phyloP scores from a whole-genome alignment of 1,284 basidiomycete genomes.

The Rhizopogon parksii region DNA sequence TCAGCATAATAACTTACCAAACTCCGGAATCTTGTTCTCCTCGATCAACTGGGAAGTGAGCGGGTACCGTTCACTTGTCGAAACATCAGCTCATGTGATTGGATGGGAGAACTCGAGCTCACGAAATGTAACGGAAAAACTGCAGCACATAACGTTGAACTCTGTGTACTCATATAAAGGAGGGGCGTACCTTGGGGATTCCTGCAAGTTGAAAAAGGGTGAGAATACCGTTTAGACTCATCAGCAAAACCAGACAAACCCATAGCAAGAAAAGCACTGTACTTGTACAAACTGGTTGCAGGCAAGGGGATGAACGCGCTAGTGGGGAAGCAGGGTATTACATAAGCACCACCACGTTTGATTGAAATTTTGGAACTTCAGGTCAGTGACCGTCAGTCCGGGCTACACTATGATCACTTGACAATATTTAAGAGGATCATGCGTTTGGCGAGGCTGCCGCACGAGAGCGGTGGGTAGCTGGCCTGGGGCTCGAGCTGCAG shows the following conservation, averaged over 20 bases:
- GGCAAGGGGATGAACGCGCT: background rate
- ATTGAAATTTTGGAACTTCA: too few relatives aligned
- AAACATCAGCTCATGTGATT: constrained; percentile 3
- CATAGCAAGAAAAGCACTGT: background rate
- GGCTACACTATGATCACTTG: too few relatives aligned
- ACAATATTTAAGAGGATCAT: too few relatives aligned
- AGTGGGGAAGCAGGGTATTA: background rate
- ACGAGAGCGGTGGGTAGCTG: too few relatives aligned
- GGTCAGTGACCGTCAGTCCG: too few relatives aligned
- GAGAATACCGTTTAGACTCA: constrained; percentile 7
- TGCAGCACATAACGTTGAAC: constrained; percentile 21
- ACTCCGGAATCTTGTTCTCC: constrained; percentile 96
- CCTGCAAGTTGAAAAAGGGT: constrained; percentile 30
- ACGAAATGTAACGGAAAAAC: constrained; percentile 86
- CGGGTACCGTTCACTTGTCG: constrained; percentile 82
- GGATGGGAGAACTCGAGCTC: constrained; percentile 24
- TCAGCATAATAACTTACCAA: constrained; percentile 42
- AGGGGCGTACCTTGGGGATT: constrained; percentile 59
- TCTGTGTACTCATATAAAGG: constrained; percentile 31
- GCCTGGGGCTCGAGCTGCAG: too few relatives aligned
- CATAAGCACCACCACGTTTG: background rate
- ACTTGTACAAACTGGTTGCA: too few relatives aligned
- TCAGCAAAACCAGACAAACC: background rate
- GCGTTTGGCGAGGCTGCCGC: too few relatives aligned
- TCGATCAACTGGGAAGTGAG: constrained; percentile 96